phyloP scores from a whole-genome alignment of 1,284 basidiomycete genomes.

The Irpex sp. region DNA sequence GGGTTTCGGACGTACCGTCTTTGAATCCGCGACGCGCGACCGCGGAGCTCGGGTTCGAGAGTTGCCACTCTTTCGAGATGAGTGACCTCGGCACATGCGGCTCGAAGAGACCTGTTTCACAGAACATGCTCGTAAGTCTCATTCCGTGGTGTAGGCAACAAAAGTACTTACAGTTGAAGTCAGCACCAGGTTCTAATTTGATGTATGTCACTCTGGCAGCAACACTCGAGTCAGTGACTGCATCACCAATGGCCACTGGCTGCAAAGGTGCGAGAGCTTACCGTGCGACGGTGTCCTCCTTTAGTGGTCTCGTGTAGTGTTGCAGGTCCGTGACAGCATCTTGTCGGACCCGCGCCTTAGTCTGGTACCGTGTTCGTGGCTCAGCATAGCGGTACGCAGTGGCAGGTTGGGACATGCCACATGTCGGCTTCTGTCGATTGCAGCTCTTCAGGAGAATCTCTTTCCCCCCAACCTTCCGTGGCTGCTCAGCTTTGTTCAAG shows the following conservation, averaged over 20 bases:
- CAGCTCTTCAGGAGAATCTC: not conserved
- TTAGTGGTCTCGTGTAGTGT: conserved; percentile 40
- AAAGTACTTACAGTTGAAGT: conserved; percentile 47
- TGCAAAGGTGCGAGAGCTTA: conserved; percentile 15
- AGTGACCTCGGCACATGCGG: conserved; percentile 27
- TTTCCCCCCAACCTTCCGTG: not conserved
- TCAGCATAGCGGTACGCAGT: conserved; percentile 34
- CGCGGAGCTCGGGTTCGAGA: conserved; percentile 52
- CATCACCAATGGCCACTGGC: no score
- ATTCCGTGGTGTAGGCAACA: not conserved
- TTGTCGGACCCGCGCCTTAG: conserved; percentile 32
- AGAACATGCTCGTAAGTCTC: not conserved
- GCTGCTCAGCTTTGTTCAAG: not conserved
- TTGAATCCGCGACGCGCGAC: conserved; percentile 45
- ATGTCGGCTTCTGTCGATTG: not conserved
- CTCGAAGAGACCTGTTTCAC: conserved; percentile 21
- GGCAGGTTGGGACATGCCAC: not conserved
- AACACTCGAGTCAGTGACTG: not conserved
- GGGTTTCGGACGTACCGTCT: conserved; percentile 33
- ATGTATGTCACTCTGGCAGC: conserved; percentile 46
- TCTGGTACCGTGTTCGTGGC: conserved; percentile 52
- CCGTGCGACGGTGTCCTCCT: conserved; percentile 37
- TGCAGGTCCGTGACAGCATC: conserved; percentile 42
- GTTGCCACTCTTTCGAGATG: conserved; percentile 43
- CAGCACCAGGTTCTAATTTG: conserved; percentile 47